These are phyloP conservation scores for Termitomyces sp. DNA, from an alignment of 768 basidiomycete species.

Conservation along the genomic window DNA sequence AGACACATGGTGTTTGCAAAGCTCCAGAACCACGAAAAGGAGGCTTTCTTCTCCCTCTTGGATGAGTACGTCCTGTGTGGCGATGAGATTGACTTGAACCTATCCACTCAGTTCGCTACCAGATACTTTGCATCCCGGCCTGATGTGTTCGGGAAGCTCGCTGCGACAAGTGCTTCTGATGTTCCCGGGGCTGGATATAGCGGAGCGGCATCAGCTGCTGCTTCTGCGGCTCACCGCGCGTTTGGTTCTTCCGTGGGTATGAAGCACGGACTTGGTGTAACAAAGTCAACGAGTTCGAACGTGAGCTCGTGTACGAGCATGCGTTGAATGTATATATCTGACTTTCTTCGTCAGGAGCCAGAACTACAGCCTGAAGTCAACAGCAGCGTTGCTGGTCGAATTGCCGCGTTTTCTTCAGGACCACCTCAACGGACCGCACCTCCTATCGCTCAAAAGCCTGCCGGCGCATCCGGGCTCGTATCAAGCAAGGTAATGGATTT, in stretches of 20 bases:
- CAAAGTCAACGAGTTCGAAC: slow-evolving; percentile 28
- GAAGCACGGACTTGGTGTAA: slow-evolving; percentile 24
- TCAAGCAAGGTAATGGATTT: slow-evolving; percentile 21
- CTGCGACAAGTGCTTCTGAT: slow-evolving; percentile 16
- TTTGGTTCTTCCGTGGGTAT: slow-evolving; percentile 37
- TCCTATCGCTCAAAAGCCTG: slow-evolving; percentile 25
- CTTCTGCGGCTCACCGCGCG: slow-evolving; percentile 40
- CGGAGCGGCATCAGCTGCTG: slow-evolving; percentile 25
- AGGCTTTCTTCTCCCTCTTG: slow-evolving; percentile 75
- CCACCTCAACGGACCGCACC: slow-evolving; percentile 12
- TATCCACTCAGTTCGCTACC: background rate
- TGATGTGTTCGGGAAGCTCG: slow-evolving; percentile 44
- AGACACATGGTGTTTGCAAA: slow-evolving; percentile 65
- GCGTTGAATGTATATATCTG: background rate
- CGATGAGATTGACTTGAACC: background rate
- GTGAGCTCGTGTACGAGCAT: slow-evolving; percentile 22
- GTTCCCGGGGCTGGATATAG: slow-evolving; percentile 21
- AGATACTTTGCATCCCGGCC: slow-evolving; percentile 76
- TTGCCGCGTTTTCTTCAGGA: slow-evolving; percentile 46
- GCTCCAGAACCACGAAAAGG: slow-evolving; percentile 63
- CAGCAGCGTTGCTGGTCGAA: slow-evolving; percentile 42
- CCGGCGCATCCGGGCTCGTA: slow-evolving; percentile 16
- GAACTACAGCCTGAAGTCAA: slow-evolving; percentile 29
- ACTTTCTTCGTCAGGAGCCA: slow-evolving; percentile 13
- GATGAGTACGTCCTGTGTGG: slow-evolving; percentile 58